These are phyloP conservation scores for Periconia macrospinosa DNA, from an alignment of 2,329 filamentous ascomycete species.

Conservation along the genomic window DNA sequence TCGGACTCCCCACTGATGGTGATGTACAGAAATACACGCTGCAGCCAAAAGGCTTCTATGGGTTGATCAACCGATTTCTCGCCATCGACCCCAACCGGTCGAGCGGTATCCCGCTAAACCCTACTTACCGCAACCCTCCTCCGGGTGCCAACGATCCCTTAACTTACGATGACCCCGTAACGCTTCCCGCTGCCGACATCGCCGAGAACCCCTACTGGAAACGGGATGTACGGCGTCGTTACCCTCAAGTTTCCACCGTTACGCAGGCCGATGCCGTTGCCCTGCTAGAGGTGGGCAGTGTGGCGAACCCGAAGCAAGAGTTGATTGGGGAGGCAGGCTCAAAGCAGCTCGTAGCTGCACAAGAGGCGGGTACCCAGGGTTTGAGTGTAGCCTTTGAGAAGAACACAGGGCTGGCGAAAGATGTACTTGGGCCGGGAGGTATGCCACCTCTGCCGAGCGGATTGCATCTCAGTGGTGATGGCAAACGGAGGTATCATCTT, in stretches of 20 bases:
- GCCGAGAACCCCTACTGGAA: constrained; percentile 97
- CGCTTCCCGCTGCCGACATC: constrained; percentile 79
- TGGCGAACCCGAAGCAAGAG: constrained; percentile 77
- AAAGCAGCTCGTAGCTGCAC: constrained; percentile 73
- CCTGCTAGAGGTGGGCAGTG: constrained; percentile 82
- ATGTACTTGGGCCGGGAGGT: constrained; percentile 72
- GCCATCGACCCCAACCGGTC: constrained; percentile 87
- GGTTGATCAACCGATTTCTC: constrained; percentile 73
- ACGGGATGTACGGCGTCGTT: constrained; percentile 81
- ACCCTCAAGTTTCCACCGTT: constrained; percentile 78
- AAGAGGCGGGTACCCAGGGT: constrained; percentile 71
- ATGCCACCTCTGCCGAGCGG: constrained; percentile 85
- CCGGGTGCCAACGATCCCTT: constrained; percentile 73
- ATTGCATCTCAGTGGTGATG: constrained; percentile 58
- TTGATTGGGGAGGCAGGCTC: constrained; percentile 72
- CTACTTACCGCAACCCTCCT: constrained; percentile 84
- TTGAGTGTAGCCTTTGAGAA: constrained; percentile 75
- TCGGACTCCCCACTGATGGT: not conserved
- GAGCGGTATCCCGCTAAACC: constrained; percentile 88
- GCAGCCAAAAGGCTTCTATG: constrained; percentile 87
- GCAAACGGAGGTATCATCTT: constrained; percentile 72
- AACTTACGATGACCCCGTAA: constrained; percentile 79
- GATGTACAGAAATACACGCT: constrained; percentile 85
- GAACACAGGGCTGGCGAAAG: constrained; percentile 55
- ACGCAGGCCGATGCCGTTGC: constrained; percentile 83